A percentile compares a stretch with the other conserved stretches of the same genome.
Conservation (phyloP, 2,329 filamentous ascomycete species). For the Phialophora tarda region DNA sequence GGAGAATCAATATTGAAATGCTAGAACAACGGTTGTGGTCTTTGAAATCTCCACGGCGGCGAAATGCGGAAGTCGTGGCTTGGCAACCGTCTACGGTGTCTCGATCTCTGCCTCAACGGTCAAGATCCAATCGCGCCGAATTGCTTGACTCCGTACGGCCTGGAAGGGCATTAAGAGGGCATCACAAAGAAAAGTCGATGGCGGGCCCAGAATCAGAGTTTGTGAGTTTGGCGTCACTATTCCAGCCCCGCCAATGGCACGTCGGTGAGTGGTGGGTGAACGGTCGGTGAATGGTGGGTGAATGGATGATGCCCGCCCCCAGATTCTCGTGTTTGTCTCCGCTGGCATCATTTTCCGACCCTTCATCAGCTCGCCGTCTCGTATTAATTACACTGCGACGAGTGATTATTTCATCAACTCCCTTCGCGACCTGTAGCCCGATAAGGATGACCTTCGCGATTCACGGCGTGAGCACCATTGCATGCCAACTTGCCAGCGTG, state of each 20-base stretch:
- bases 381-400: neutral
- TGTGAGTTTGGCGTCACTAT: neutral
- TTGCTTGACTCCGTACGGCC: neutral
- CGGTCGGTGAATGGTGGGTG: too few species aligned
- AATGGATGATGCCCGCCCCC: neutral
- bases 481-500: neutral
- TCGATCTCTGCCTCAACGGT: neutral
- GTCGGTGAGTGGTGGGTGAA: too few species aligned
- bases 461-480: neutral
- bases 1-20: neutral
- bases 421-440: neutral
- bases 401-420: neutral
- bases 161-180: neutral
- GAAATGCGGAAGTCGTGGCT: neutral
- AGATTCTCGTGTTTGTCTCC: neutral
- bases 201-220: neutral
- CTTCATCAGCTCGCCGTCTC: neutral
- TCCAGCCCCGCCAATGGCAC: neutral
- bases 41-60: neutral
- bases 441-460: neutral
- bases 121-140: neutral
- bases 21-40: neutral
- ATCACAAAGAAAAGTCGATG: neutral
- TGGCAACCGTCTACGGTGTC: neutral
- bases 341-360: neutral